A percentile compares a stretch with the other conserved stretches of the same genome.
Conservation (phyloP, 2,329 filamentous ascomycete genomes). For the Apiospora phragmitis region DNA sequence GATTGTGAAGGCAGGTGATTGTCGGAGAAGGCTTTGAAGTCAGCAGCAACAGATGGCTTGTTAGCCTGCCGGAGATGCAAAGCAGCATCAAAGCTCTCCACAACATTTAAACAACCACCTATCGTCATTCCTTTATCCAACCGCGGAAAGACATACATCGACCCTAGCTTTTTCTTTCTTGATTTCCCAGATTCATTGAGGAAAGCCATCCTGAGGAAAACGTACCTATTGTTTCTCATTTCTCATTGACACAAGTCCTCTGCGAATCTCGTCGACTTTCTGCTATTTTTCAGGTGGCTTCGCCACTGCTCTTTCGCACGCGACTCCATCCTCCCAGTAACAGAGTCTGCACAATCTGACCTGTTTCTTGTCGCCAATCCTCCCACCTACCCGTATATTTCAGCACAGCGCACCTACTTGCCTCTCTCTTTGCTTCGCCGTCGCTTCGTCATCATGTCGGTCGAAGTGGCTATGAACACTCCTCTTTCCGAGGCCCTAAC, state of each 20-base stretch:
- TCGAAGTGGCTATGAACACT: constrained; percentile 75
- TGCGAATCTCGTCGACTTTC: background rate
- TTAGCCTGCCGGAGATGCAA: background rate
- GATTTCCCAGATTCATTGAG: background rate
- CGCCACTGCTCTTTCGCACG: background rate
- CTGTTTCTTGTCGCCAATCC: background rate
- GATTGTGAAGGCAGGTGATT: background rate
- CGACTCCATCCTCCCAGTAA: background rate
- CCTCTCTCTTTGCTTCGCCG: background rate
- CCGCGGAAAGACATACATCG: background rate
- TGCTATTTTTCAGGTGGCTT: background rate
- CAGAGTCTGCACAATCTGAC: background rate
- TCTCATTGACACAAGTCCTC: background rate
- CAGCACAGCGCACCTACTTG: background rate
- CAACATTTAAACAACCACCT: constrained; percentile 5
- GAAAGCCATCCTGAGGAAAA: background rate
- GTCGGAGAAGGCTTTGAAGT: background rate
- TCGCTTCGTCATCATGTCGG: constrained; percentile 60
- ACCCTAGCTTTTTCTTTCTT: constrained; percentile 1
- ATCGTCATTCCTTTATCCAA: constrained; percentile 9
- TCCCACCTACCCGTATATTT: background rate
- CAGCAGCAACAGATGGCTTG: constrained; percentile 4
- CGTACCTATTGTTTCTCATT: background rate
- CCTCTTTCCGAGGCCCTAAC: constrained; percentile 84
- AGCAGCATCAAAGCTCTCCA: constrained; percentile 3